Base-by-base conservation (phyloP, 768 basidiomycete species). In the Russula foetens region DNA sequence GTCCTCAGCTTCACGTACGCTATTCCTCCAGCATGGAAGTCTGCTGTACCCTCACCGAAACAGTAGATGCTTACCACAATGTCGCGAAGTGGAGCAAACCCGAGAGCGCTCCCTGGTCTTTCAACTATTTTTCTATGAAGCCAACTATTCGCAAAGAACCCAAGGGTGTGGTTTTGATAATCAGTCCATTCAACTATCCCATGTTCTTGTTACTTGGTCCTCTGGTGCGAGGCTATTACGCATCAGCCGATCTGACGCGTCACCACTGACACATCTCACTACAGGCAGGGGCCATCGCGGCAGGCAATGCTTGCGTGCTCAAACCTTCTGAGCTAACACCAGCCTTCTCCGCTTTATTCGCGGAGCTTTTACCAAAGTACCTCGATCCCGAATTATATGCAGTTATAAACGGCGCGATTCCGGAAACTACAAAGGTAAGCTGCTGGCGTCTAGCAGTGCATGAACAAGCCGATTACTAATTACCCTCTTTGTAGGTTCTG, bases 61-160 rank as follows among this genome's bases (percentile, higher is more conserved):
- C 75, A 65, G 76, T 78, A 67, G 67, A 71, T 0, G 81, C 84
- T 15, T 82, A 85, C 66, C 74, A 81, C 43, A 80, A 79, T 58
- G 80, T 95, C 48, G 85, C 83, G 38, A 84, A 81, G 66, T 94
- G 92, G 92, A 75, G 85, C 0, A 84, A 83, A 67, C 77, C 87
- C 0, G 80, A 85, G 57, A 79, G 72, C 31, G 78, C 83, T 2
- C 67, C 79, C 0, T 86, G 86, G 66, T 77, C 71, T 29, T 17
- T 87, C 53, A 83, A 78, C 66, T 88, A 77, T 67, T 75, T 73
- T 7, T 73, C 82, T 0, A 81, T 89, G 78, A 75, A 77, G 9
- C 89, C 90, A 1, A 75, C 78, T 15, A 77, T 90, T 2, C 76
- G 81, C 56, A 88, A 90, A 66, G 88, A 90, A 64, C 78, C 92